phyloP scores from a whole-genome alignment of 2,329 filamentous ascomycete species.

The Paecilomyces variotii region DNA sequence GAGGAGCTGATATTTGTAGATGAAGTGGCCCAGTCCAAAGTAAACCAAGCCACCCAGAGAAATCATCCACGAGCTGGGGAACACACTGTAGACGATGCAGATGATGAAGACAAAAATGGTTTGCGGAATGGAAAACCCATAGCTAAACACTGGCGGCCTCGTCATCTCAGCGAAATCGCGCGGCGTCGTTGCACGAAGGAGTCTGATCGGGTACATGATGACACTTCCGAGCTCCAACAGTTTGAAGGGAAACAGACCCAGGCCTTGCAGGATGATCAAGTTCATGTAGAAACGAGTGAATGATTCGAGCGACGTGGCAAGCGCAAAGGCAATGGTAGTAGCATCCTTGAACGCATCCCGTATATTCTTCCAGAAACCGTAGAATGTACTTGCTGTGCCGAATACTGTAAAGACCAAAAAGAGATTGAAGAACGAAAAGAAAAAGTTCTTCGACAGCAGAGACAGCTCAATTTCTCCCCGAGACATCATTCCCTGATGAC shows the following conservation, averaged over 20 bases:
- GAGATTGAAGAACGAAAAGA: constrained; percentile 98
- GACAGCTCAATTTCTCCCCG: constrained; percentile 91
- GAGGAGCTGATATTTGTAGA: constrained; percentile 93
- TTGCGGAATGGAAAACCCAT: constrained; percentile 91
- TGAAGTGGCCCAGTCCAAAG: constrained; percentile 63
- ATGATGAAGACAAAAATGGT: constrained; percentile 90
- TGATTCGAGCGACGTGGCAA: constrained; percentile 67
- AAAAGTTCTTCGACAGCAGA: constrained; percentile 96
- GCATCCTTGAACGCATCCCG: constrained; percentile 71
- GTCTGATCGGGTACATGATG: constrained; percentile 69
- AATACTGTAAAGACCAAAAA: constrained; percentile 92
- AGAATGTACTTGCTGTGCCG: constrained; percentile 69
- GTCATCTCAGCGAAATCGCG: constrained; percentile 78
- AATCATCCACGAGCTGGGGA: constrained; percentile 71
- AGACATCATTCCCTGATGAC: constrained; percentile 89
- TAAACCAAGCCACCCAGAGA: constrained; percentile 68
- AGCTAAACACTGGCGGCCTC: constrained; percentile 80
- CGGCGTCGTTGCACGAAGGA: constrained; percentile 74
- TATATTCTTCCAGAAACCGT: constrained; percentile 55
- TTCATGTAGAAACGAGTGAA: constrained; percentile 84
- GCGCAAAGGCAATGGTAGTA: constrained; percentile 62
- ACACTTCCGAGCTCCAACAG: constrained; percentile 85
- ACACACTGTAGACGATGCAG: constrained; percentile 86
- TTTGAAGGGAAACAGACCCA: constrained; percentile 90
- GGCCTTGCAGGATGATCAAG: constrained; percentile 84